phyloP scores from a whole-genome alignment of 345 rosid species.

The Camelina sativa region DNA sequence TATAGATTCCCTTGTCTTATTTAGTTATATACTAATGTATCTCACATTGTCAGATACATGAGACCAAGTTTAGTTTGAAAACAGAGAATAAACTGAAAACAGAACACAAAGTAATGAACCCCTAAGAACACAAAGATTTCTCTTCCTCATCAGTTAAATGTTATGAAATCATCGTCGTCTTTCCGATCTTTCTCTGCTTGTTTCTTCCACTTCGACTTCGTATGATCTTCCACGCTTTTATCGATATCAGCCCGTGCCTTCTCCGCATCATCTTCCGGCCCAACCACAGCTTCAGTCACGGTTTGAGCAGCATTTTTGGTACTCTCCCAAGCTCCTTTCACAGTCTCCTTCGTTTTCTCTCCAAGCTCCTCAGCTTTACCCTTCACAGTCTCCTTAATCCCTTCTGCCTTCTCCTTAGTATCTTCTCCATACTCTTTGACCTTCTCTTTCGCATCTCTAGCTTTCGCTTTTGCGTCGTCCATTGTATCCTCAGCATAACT shows the following conservation, averaged over 20 bases:
- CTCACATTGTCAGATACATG: conserved; percentile 9
- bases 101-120: background rate
- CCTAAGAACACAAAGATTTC: background rate
- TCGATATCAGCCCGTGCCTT: conserved; percentile 37
- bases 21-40: conserved; percentile 20
- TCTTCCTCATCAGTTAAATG: conserved; percentile 29
- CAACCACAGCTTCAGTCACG: conserved; percentile 42
- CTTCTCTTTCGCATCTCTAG: conserved; percentile 40
- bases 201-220: conserved; percentile 9
- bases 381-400: conserved; percentile 40
- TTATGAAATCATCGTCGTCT: conserved; percentile 43
- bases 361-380: conserved; percentile 43
- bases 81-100: conserved; percentile 19
- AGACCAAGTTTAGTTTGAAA: background rate
- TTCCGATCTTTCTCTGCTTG: conserved; percentile 22
- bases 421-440: conserved; percentile 35
- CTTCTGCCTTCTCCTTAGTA: conserved; percentile 39
- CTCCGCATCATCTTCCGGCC: conserved; percentile 41
- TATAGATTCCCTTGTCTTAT: conserved; percentile 11
- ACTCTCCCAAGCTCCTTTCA: conserved; percentile 46
- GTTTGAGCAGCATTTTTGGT: conserved; percentile 34
- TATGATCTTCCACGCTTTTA: conserved; percentile 33
- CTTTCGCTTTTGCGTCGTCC: conserved; percentile 34
- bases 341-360: conserved; percentile 45
- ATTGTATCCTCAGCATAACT: conserved; percentile 36